phyloP scores from a whole-genome alignment of 2,329 filamentous ascomycete genomes.

The Bertia moriformis region DNA sequence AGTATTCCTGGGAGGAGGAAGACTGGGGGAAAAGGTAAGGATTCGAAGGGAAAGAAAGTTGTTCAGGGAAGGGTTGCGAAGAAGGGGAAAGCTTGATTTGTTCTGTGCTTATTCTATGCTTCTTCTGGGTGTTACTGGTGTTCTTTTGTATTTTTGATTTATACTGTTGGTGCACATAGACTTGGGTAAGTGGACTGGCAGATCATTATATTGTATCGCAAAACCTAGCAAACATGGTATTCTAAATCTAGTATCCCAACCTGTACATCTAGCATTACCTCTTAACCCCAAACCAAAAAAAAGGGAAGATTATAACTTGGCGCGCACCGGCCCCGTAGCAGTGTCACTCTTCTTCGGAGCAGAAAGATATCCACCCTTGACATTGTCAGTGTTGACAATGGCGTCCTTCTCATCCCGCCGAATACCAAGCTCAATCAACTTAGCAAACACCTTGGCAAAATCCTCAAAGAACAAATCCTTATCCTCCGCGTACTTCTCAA shows the following conservation, averaged over 20 bases:
- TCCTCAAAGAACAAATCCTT: constrained; percentile 47
- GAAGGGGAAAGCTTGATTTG: no score
- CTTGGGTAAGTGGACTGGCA: no score
- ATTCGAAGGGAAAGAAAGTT: no score
- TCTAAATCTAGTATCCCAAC: neutral
- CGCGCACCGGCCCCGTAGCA: constrained; percentile 4
- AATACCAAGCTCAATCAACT: constrained; percentile 47
- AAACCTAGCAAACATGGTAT: neutral
- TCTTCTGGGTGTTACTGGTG: no score
- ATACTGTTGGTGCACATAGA: no score
- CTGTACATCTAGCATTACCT: neutral
- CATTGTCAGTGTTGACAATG: constrained; percentile 40
- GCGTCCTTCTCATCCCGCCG: constrained; percentile 32
- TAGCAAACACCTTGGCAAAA: constrained; percentile 41
- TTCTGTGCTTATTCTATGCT: no score
- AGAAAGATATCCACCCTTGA: constrained; percentile 35
- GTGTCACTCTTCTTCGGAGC: constrained; percentile 38
- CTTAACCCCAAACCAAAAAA: neutral
- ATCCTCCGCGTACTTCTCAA: constrained; percentile 42
- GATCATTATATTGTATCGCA: no score
- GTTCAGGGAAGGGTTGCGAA: no score
- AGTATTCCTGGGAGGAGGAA: no score
- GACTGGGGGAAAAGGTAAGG: no score
- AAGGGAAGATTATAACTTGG: neutral
- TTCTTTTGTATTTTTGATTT: no score